phyloP scores from a whole-genome alignment of 176 grass and related monocot species.

The Panicum miliaceum region DNA sequence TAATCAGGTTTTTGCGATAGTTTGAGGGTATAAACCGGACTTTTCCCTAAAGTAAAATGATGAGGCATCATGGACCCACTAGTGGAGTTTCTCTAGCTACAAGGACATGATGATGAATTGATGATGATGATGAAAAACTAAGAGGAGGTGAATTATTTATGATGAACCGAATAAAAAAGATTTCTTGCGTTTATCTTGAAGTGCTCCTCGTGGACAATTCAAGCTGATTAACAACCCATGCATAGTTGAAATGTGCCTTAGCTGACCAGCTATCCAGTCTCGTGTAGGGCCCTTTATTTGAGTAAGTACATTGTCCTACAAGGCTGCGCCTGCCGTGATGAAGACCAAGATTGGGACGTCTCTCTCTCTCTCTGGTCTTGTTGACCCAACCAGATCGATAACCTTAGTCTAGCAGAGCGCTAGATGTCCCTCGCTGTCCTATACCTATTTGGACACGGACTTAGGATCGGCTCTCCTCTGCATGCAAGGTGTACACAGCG shows the following conservation, averaged over 20 bases:
- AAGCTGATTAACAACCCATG: not conserved
- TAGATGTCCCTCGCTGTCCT: constrained; percentile 12
- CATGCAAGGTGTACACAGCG: too few species aligned
- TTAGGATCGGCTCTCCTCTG: not conserved
- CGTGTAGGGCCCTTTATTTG: not conserved
- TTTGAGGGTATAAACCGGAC: too few species aligned
- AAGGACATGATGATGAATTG: too few species aligned
- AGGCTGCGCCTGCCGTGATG: not conserved
- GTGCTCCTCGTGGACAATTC: not conserved
- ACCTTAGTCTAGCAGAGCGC: not conserved
- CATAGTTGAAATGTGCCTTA: not conserved
- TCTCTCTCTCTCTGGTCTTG: not conserved
- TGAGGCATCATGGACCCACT: too few species aligned
- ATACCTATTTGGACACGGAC: not conserved
- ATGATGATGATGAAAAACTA: not conserved
- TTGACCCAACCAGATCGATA: not conserved
- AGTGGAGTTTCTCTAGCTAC: too few species aligned
- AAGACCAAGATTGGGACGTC: not conserved
- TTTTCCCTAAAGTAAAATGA: too few species aligned
- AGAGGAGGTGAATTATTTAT: not conserved
- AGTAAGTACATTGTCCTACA: not conserved
- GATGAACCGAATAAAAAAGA: not conserved
- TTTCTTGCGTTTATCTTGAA: not conserved
- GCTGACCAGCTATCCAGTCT: not conserved
- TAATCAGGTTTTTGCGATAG: too few species aligned